A percentile compares a stretch with the other conserved stretches of the same genome.
Evolutionary conservation across 164 flowering plant genomes (phyloP).

Genomic region (Vitis rotundifolia): DNA sequence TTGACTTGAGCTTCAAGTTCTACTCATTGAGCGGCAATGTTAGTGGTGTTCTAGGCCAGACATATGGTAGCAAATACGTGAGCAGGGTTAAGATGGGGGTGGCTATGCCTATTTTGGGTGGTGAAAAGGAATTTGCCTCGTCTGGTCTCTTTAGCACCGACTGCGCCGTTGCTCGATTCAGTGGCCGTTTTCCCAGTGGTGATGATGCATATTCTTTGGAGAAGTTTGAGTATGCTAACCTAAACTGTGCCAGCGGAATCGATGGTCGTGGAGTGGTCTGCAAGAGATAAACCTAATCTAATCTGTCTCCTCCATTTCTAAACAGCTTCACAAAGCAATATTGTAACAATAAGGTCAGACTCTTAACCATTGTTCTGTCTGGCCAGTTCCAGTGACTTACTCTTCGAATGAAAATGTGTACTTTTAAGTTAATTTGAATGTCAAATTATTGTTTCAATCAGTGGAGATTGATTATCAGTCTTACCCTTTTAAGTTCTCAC

Average conservation of each 20-base stretch:
- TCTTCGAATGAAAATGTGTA: too few relatives aligned
- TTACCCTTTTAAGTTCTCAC: too few relatives aligned
- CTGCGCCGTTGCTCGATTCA: constrained; percentile 42
- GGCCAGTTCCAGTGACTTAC: too few relatives aligned
- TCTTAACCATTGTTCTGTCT: too few relatives aligned
- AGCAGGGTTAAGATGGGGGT: constrained; percentile 51
- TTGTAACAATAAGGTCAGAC: too few relatives aligned
- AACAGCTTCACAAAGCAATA: too few relatives aligned
- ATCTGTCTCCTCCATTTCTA: too few relatives aligned
- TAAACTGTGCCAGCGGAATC: constrained; percentile 33
- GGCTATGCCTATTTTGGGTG: constrained; percentile 62
- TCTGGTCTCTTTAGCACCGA: constrained; percentile 49
- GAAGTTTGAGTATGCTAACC: constrained; percentile 15
- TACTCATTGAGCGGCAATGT: constrained; percentile 44
- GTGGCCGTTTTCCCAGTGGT: background rate
- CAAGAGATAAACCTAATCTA: constrained; percentile 29
- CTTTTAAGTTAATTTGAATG: too few relatives aligned
- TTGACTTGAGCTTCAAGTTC: constrained; percentile 67
- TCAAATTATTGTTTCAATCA: too few relatives aligned
- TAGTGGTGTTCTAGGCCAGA: constrained; percentile 59
- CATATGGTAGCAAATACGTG: constrained; percentile 41
- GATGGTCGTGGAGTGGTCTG: constrained; percentile 50
- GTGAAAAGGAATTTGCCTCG: constrained; percentile 39
- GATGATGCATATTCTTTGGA: background rate
- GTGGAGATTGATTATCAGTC: too few relatives aligned